Conservation (phyloP, 2,329 filamentous ascomycete species). For the Phyllachora maydis region DNA sequence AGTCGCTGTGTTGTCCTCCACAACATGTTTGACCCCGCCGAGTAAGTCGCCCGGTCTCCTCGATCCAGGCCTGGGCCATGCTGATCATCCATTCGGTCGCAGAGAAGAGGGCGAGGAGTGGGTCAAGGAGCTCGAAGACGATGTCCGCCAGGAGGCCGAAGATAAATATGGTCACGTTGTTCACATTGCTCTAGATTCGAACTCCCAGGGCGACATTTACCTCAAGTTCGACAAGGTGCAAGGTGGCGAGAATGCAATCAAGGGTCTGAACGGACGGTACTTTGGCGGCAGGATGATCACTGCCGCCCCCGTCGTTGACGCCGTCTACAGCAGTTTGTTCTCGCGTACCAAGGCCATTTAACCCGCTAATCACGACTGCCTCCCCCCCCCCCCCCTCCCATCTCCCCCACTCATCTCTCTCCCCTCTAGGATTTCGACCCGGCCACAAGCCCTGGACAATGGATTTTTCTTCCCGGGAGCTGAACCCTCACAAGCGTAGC, state of each 20-base stretch:
- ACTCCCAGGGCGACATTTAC: constrained; percentile 90
- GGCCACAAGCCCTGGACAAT: constrained; percentile 1
- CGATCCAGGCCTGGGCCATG: background rate
- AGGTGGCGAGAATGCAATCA: constrained; percentile 92
- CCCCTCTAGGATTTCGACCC: constrained; percentile 28
- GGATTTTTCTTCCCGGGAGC: background rate
- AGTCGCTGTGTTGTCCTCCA: constrained; percentile 86
- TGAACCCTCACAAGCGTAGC: too few species aligned
- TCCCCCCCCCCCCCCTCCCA: too few species aligned
- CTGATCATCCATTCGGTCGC: constrained; percentile 16
- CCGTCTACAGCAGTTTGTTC: constrained; percentile 95
- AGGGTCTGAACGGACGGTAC: constrained; percentile 88
- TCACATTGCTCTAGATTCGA: constrained; percentile 86
- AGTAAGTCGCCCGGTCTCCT: constrained; percentile 38
- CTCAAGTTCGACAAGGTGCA: constrained; percentile 94
- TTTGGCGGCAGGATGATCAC: constrained; percentile 89
- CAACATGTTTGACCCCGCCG: constrained; percentile 83
- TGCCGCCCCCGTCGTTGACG: constrained; percentile 89
- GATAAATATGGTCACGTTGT: constrained; percentile 93
- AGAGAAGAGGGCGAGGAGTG: constrained; percentile 76
- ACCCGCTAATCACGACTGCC: constrained; percentile 38
- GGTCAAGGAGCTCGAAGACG: constrained; percentile 86
- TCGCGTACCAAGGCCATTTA: constrained; percentile 67
- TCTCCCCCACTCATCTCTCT: constrained; percentile 11
- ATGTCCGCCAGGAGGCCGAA: constrained; percentile 84